A percentile compares a stretch with the other conserved stretches of the same genome.
Conservation (phyloP, 1,284 basidiomycete species). For the Ustilago xerochloae region DNA sequence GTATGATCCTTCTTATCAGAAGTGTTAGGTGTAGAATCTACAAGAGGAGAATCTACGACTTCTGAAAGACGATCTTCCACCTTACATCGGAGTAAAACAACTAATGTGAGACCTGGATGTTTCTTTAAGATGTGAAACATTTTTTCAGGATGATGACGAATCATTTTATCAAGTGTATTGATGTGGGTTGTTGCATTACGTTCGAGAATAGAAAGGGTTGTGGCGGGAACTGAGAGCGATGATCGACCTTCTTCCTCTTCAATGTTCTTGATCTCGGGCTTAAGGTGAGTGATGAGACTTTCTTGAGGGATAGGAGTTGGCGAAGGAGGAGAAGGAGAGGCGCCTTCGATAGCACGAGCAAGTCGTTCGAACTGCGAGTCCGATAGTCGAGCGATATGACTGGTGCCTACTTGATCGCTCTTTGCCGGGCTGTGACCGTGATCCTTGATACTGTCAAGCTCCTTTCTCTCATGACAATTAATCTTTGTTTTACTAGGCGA, state of each 20-base stretch:
- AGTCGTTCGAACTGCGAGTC: slow-evolving; percentile 34
- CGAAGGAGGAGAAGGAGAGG: neutral
- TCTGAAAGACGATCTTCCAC: slow-evolving; percentile 22
- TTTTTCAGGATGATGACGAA: slow-evolving; percentile 29
- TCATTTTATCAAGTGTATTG: slow-evolving; percentile 22
- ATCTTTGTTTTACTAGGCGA: neutral
- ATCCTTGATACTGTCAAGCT: too few species aligned
- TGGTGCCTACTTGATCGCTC: neutral
- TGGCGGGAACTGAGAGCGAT: slow-evolving; percentile 9
- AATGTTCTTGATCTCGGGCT: neutral
- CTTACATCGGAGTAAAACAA: slow-evolving; percentile 23
- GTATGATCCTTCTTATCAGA: neutral
- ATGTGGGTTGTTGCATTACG: slow-evolving; percentile 17
- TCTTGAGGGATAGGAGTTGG: slow-evolving; percentile 14
- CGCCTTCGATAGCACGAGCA: slow-evolving; percentile 10
- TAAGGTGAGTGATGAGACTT: neutral
- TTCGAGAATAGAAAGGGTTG: slow-evolving; percentile 33
- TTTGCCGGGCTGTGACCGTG: too few species aligned
- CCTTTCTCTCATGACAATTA: neutral
- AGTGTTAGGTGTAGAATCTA: neutral
- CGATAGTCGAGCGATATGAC: slow-evolving; percentile 28
- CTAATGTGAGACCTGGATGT: slow-evolving; percentile 24
- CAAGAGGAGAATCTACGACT: neutral
- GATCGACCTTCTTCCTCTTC: slow-evolving; percentile 2
- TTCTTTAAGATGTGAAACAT: slow-evolving; percentile 18